These are phyloP conservation scores for Rhipidocladum racemiflorum DNA, from an alignment of 176 grass and related monocot species.

Conservation along the genomic window DNA sequence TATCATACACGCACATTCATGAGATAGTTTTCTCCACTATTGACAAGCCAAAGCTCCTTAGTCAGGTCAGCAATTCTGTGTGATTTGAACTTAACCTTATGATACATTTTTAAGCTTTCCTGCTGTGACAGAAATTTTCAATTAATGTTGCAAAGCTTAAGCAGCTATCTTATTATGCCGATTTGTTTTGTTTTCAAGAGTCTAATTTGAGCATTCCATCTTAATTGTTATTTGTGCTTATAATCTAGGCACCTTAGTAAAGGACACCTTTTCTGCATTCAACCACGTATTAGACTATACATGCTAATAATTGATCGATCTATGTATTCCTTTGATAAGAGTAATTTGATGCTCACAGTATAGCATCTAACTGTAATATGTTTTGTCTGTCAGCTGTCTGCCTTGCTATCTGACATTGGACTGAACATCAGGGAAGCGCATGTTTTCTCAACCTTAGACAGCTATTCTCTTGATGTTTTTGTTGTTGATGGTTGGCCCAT, in stretches of 20 bases:
- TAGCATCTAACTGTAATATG: slow-evolving; percentile 41
- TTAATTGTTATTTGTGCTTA: slow-evolving; percentile 25
- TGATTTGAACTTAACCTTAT: slow-evolving; percentile 14
- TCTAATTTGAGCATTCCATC: slow-evolving; percentile 19
- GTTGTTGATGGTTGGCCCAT: slow-evolving; percentile 94
- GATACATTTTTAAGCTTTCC: slow-evolving; percentile 21
- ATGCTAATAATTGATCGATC: slow-evolving; percentile 18
- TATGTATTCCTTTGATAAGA: background rate
- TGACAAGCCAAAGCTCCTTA: slow-evolving; percentile 98
- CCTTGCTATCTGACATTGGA: slow-evolving; percentile 92
- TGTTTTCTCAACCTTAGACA: slow-evolving; percentile 87
- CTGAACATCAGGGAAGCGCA: slow-evolving; percentile 98
- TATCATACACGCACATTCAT: slow-evolving; percentile 61
- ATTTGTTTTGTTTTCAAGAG: background rate
- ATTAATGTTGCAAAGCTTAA: slow-evolving; percentile 22
- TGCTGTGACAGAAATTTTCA: slow-evolving; percentile 1
- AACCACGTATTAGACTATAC: background rate
- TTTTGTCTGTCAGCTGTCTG: slow-evolving; percentile 66
- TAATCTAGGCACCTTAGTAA: slow-evolving; percentile 21
- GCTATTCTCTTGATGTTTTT: slow-evolving; percentile 95
- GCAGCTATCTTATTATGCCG: background rate
- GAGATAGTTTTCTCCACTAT: slow-evolving; percentile 91
- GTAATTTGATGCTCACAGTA: slow-evolving; percentile 8
- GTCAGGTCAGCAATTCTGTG: slow-evolving; percentile 63
- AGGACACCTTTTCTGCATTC: slow-evolving; percentile 13